phyloP scores from a whole-genome alignment of 768 basidiomycete genomes.

The Hydnomerulius pinastri region DNA sequence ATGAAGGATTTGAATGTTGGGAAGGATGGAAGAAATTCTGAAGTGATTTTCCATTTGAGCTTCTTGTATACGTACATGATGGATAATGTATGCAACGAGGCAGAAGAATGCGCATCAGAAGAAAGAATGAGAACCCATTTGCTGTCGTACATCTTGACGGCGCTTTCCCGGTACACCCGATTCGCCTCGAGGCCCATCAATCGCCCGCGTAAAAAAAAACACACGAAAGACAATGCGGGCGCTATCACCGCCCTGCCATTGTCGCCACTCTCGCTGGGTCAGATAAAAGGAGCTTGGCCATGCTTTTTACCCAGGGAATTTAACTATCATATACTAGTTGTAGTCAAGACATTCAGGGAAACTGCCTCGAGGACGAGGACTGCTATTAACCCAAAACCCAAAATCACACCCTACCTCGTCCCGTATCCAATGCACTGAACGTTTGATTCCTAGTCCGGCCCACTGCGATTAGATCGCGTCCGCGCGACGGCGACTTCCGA shows the following conservation, averaged over 20 bases:
- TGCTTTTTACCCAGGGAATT: too few relatives aligned
- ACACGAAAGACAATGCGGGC: conserved; percentile 13
- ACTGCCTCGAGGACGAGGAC: background rate
- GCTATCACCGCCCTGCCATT: conserved; percentile 2
- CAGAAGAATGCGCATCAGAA: conserved; percentile 5
- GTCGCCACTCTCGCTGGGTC: background rate
- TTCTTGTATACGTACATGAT: conserved; percentile 25
- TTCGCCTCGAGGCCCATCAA: conserved; percentile 31
- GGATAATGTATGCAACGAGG: conserved; percentile 28
- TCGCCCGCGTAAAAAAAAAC: conserved; percentile 13
- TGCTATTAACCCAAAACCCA: conserved; percentile 1
- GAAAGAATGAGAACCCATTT: conserved; percentile 8
- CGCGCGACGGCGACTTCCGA: too few relatives aligned
- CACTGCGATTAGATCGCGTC: background rate
- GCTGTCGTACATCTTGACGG: conserved; percentile 8
- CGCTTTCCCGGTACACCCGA: conserved; percentile 3
- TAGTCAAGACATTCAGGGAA: background rate
- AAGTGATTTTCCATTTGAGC: conserved; percentile 22
- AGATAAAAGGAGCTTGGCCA: too few relatives aligned
- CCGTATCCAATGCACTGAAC: background rate
- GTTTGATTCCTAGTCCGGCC: background rate
- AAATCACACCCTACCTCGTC: conserved; percentile 11
- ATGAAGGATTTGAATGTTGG: conserved; percentile 1
- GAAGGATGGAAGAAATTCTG: conserved; percentile 4
- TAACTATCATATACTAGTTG: too few relatives aligned